Evolutionary conservation across 2,329 filamentous ascomycete genomes (phyloP), one percentile per base, ranked within the genome.

Genomic region (Colletotrichum truncatum): DNA sequence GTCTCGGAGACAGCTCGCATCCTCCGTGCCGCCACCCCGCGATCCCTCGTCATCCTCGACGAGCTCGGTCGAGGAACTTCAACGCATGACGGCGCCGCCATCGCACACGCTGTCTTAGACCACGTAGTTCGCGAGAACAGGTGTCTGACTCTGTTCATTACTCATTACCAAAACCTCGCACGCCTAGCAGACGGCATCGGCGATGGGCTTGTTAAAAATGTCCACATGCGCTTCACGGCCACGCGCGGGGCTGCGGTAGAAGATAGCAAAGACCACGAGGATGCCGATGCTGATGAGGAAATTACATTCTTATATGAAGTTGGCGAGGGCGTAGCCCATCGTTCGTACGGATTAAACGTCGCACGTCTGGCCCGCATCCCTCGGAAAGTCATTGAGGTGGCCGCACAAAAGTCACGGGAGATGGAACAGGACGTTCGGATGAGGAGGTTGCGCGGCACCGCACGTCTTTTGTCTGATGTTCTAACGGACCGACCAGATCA

Each of bases 261-360:
- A n/a, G 6, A 34, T 7, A 45, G 55, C 25, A 51, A 36, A 18
- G 53, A 39, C 46, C 58, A 74, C 73, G 70, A 70, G 6, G 63
- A 64, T 3, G 70, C 54, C 2, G 81, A 79, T 4, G 86, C 82
- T 0, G 89, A 92, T 32, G 88, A 93, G 68, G 91, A 97, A 46
- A 91, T 99, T 43, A 98, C 96, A 0, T 99, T 99, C 73, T 78
- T 99, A 51, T 99, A 99, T 75, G 93, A 98, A 75, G 91, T 98
- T 2, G 91, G 88, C 1, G 93, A 96, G 69, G 96, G 96, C 10
- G 93, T 97, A 10, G 95, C 96, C 8, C 94, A 98, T 82, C 87
- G 96, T 5, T 97, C 93, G 16, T 99, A 99, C 76, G 96, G 97
- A 1, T 76, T 99, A 62, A 98, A 98, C 76, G 96, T 98, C 21